Base-by-base conservation (phyloP, 169 alveolate species). In the Cryptosporidium meleagridis region DNA sequence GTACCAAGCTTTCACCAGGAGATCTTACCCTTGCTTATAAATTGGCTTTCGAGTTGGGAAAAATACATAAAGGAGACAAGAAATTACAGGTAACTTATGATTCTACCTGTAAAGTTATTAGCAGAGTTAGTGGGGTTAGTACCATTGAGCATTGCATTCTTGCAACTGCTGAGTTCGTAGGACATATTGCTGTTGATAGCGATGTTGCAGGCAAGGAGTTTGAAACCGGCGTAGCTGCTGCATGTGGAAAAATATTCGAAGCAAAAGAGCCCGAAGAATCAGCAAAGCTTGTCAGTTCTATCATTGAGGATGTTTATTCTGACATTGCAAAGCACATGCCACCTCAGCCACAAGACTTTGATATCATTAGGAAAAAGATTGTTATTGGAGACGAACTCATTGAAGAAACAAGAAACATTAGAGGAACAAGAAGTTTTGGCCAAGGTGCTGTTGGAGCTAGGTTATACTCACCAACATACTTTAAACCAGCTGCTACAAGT, bases 311-410 rank as follows among this genome's bases (percentile, higher is more conserved):
- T 9, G 70, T 80, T 18, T 80, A 80, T 39, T 62, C 80, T n/a
- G 89, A 80, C 41, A 80, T 80, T 62, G 73, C 89, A 21, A 80
- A 80, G 44, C 52, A 62, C 65, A 80, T 80, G 89, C 89, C 89
- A 41, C 89, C 89, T 16, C 65, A 80, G 29, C 53, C 89, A 62
- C 73, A 44, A 18, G 89, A 80, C 12, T 62, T n/a, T 29, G 89
- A 80, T 59, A 1, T 44, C 37, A 65, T 80, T 26, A 65, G 62
- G n/a, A 70, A 51, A 18, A 69, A 69, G 37, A 21, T 73, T 16
- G 70, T 73, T 21, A 53, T 73, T 31, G 86, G 86, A n/a, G 86
- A 73, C 39, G 70, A 73, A 12, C 52, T 73, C 7, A 35, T 73
- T 9, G 71, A 73, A 23, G 86, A 73, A 18, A 55, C 86, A 5